Conservation (phyloP, 2,329 filamentous ascomycete genomes). For the Cercospora zeae-maydis region DNA sequence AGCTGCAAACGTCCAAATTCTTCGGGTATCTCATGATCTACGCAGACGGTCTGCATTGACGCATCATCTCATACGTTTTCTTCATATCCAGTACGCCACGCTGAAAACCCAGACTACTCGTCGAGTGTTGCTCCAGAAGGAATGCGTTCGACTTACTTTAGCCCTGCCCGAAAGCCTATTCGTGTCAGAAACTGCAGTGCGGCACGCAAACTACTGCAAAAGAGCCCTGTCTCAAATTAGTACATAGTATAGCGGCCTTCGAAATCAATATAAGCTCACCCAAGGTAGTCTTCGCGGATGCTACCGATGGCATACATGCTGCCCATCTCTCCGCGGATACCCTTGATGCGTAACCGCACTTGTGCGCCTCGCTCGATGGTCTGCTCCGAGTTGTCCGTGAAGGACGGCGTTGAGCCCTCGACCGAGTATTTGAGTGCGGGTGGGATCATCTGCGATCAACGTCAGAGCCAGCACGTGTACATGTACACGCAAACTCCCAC, state of each 20-base stretch:
- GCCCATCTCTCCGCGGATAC: conserved; percentile 86
- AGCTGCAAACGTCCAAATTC: not conserved
- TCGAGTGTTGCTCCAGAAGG: not conserved
- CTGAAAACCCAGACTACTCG: conserved; percentile 10
- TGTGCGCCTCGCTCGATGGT: conserved; percentile 92
- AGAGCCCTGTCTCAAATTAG: conserved; percentile 11
- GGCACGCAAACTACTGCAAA: conserved; percentile 8
- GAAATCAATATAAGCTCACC: conserved; percentile 22
- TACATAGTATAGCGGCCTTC: not conserved
- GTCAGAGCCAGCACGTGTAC: conserved; percentile 4
- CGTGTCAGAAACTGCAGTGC: not conserved
- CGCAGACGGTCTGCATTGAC: conserved; percentile 15
- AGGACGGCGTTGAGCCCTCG: conserved; percentile 94
- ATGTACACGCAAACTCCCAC: conserved; percentile 33
- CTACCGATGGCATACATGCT: conserved; percentile 97
- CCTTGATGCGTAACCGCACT: conserved; percentile 89
- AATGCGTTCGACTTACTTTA: not conserved
- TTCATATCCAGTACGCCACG: conserved; percentile 18
- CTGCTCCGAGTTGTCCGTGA: conserved; percentile 90
- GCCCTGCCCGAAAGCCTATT: not conserved
- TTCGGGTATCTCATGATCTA: conserved; percentile 24
- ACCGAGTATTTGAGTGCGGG: conserved; percentile 90
- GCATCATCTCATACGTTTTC: not conserved
- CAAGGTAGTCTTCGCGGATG: conserved; percentile 68
- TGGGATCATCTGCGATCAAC: conserved; percentile 70